Evolutionary conservation across 2,329 filamentous ascomycete genomes (phyloP), one percentile per base, ranked within the genome.

Genomic region (Fusarium sambucinum): DNA sequence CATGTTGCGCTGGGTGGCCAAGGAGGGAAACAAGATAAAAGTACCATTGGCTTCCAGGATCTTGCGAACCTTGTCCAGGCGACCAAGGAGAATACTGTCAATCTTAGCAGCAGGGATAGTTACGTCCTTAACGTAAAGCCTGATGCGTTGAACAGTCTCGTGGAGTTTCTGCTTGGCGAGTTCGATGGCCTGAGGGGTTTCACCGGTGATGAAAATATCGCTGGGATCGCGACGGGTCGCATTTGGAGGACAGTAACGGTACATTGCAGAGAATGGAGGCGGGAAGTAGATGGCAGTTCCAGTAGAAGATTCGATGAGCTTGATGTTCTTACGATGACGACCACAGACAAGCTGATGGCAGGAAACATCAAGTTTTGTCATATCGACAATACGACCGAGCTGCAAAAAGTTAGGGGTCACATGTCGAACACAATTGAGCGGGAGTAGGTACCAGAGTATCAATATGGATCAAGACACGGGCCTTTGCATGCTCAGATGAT

Each of bases 231-330:
- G 90, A 60, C 92, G 89, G 57, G 89, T 89, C 21, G 94, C 94
- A 69, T 92, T 93, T 10, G 89, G 89, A 2, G 95, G 94, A 54
- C 90, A 92, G 78, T 97, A 99, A 62, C 93, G 92, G 76, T 96
- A 97, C 69, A 97, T 90, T 61, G 91, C 90, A 16, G 95, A 94
- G 77, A 98, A 98, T 1, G 95, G 92, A 10, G 94, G 94, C 29
- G 96, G 96, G 77, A 99, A 98, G 82, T 99, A 99, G 74, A 99
- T 98, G 68, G 96, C 95, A 11, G 96, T 98, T 74, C 94, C 93
- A 16, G 96, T 98, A 29, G 92, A 89, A 16, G 96, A 97, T 80
- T 99, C 96, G 75, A 99, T 97, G 74, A 96, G 84, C 83, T 98
- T 98, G 83, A 99, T 97, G 78, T 97, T 97, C 84, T 97, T 97